Evolutionary conservation across 495 filamentous ascomycete species (phyloP).

Genomic region (Penicillium mononematosum): DNA sequence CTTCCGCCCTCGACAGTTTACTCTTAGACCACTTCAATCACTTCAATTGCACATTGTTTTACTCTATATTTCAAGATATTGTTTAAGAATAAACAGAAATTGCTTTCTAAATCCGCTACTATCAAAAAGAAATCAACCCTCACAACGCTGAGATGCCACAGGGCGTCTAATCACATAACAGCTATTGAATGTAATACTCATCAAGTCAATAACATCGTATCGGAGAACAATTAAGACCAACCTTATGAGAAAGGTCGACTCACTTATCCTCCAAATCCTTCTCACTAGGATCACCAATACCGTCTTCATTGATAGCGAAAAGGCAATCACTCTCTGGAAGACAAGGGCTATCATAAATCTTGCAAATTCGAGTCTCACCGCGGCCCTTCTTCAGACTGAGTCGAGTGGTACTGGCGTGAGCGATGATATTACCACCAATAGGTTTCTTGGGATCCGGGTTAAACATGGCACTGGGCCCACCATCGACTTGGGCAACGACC

Average conservation of each 20-base stretch:
- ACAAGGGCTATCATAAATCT: slow-evolving; percentile 98
- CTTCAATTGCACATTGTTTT: neutral
- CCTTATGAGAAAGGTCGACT: slow-evolving; percentile 5
- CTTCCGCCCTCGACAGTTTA: neutral
- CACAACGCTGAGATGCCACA: slow-evolving; percentile 1
- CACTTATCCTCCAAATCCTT: slow-evolving; percentile 89
- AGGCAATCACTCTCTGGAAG: slow-evolving; percentile 93
- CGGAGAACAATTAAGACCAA: slow-evolving; percentile 4
- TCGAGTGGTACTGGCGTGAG: slow-evolving; percentile 88
- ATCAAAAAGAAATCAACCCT: neutral
- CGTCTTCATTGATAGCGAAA: slow-evolving; percentile 96
- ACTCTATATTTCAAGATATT: neutral
- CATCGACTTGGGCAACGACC: slow-evolving; percentile 96
- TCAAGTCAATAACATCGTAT: slow-evolving; percentile 37
- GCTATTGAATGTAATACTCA: slow-evolving; percentile 20
- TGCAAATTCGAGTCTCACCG: slow-evolving; percentile 93
- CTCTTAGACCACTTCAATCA: neutral
- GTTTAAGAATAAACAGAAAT: neutral
- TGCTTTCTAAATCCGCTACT: neutral
- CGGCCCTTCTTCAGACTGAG: slow-evolving; percentile 93
- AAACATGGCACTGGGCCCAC: slow-evolving; percentile 94
- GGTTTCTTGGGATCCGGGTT: slow-evolving; percentile 99
- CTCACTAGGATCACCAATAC: slow-evolving; percentile 91
- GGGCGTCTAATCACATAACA: slow-evolving; percentile 14
- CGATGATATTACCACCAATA: slow-evolving; percentile 98